Evolutionary conservation across 495 filamentous ascomycete genomes (phyloP).

Genomic region (Daldinia decipiens): DNA sequence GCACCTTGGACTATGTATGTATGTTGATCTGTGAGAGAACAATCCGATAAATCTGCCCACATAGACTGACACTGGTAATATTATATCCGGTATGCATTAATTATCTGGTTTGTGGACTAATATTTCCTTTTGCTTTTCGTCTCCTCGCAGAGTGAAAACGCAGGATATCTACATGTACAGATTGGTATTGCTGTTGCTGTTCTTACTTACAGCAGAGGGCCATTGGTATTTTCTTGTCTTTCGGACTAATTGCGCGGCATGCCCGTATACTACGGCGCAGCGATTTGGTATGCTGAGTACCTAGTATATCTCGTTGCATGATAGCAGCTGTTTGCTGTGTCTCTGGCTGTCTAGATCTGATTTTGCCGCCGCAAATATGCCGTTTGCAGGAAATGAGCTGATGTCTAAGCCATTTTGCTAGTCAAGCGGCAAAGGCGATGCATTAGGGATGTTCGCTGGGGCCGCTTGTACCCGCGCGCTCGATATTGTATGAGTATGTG

Average conservation of each 20-base stretch:
- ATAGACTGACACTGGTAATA: conserved; percentile 33
- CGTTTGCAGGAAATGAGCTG: conserved; percentile 33
- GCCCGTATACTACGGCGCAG: conserved; percentile 25
- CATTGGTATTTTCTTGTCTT: conserved; percentile 16
- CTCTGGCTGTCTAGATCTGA: conserved; percentile 10
- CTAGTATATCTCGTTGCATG: background rate
- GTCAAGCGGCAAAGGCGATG: conserved; percentile 36
- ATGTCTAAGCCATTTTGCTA: conserved; percentile 36
- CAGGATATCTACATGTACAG: conserved; percentile 25
- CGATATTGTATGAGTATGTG: conserved; percentile 11
- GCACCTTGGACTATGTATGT: conserved; percentile 39
- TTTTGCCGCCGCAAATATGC: conserved; percentile 33
- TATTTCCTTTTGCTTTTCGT: conserved; percentile 7
- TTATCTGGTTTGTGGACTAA: conserved; percentile 16
- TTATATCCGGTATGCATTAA: conserved; percentile 8
- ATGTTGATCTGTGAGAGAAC: conserved; percentile 27
- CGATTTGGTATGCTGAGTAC: conserved; percentile 27
- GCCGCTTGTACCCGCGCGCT: conserved; percentile 39
- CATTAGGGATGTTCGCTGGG: conserved; percentile 14
- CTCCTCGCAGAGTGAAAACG: conserved; percentile 30
- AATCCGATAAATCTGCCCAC: conserved; percentile 32
- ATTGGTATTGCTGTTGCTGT: conserved; percentile 8
- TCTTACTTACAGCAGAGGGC: conserved; percentile 8
- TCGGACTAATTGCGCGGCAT: conserved; percentile 28
- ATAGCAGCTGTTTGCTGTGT: conserved; percentile 30